phyloP scores from a whole-genome alignment of 2,329 filamentous ascomycete species.

The Phoma sp. region DNA sequence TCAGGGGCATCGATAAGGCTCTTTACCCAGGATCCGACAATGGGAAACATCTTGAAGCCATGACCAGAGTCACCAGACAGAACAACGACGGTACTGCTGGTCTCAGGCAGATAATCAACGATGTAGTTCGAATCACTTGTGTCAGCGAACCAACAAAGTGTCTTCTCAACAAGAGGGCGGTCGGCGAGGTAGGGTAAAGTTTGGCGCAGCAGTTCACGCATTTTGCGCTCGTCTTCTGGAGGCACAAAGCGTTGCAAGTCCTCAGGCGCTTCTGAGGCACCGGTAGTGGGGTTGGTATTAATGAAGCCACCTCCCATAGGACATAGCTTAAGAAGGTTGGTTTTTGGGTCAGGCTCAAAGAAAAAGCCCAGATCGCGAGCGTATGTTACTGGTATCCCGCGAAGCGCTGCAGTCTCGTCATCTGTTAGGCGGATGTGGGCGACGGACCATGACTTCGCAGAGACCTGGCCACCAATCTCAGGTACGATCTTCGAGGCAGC shows the following conservation, averaged over 20 bases:
- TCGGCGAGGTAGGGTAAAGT: constrained; percentile 61
- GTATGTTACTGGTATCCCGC: constrained; percentile 66
- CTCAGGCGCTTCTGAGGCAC: constrained; percentile 51
- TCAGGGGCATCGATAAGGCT: constrained; percentile 52
- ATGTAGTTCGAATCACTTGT: constrained; percentile 65
- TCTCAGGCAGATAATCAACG: constrained; percentile 63
- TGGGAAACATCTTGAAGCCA: constrained; percentile 67
- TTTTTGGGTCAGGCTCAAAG: constrained; percentile 67
- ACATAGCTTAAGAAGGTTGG: constrained; percentile 65
- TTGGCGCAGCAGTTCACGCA: constrained; percentile 58
- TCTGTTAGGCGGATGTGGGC: constrained; percentile 64
- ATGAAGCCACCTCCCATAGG: constrained; percentile 63
- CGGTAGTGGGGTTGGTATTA: constrained; percentile 55
- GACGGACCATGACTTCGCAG: constrained; percentile 65
- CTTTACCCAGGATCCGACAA: constrained; percentile 62
- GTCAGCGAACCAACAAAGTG: constrained; percentile 70
- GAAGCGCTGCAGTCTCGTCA: constrained; percentile 60
- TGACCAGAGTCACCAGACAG: constrained; percentile 66
- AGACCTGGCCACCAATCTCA: constrained; percentile 56
- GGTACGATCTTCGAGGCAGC: constrained; percentile 57
- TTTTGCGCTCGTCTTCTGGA: constrained; percentile 57
- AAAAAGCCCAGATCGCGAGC: constrained; percentile 68
- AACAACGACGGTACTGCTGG: constrained; percentile 55
- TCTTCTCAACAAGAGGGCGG: constrained; percentile 62
- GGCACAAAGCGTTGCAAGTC: constrained; percentile 57